Evolutionary conservation across 352 stramenopile genomes (phyloP).

Genomic region (Globisporangium paddicum): DNA sequence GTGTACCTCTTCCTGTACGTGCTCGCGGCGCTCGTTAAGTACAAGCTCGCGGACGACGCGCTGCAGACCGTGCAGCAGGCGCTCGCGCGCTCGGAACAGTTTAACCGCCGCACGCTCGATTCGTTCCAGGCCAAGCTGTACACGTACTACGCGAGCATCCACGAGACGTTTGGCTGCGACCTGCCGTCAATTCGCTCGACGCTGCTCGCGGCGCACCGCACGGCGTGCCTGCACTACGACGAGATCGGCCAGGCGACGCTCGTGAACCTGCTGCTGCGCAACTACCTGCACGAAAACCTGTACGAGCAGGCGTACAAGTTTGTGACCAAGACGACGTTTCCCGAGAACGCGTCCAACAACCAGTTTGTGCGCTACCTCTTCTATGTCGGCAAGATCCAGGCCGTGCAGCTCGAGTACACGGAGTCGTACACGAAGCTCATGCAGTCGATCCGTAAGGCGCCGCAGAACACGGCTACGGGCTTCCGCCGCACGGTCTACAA

Average conservation of each 20-base stretch:
- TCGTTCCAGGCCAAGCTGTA: conserved; percentile 76
- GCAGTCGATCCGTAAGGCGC: conserved; percentile 96
- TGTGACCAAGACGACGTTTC: conserved; percentile 86
- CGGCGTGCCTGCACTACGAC: conserved; percentile 85
- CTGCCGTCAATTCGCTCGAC: conserved; percentile 56
- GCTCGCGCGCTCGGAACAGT: conserved; percentile 60
- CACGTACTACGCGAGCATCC: conserved; percentile 70
- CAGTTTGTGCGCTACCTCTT: conserved; percentile 98
- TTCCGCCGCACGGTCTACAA: conserved; percentile 97
- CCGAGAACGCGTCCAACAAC: conserved; percentile 95
- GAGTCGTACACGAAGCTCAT: conserved; percentile 95
- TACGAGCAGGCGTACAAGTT: conserved; percentile 94
- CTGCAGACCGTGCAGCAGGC: conserved; percentile 47
- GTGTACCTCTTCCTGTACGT: conserved; percentile 82
- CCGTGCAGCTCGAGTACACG: conserved; percentile 97
- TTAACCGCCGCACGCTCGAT: conserved; percentile 79
- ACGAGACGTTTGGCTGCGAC: conserved; percentile 61
- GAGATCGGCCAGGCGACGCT: conserved; percentile 89
- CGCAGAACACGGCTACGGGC: conserved; percentile 93
- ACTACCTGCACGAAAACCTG: conserved; percentile 87
- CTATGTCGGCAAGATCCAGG: conserved; percentile 95
- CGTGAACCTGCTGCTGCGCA: conserved; percentile 90
- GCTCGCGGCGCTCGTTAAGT: conserved; percentile 67
- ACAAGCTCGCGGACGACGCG: conserved; percentile 51
- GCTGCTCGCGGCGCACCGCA: conserved; percentile 81